Evolutionary conservation across 495 filamentous ascomycete genomes (phyloP).

Genomic region (Neurospora pannonica): DNA sequence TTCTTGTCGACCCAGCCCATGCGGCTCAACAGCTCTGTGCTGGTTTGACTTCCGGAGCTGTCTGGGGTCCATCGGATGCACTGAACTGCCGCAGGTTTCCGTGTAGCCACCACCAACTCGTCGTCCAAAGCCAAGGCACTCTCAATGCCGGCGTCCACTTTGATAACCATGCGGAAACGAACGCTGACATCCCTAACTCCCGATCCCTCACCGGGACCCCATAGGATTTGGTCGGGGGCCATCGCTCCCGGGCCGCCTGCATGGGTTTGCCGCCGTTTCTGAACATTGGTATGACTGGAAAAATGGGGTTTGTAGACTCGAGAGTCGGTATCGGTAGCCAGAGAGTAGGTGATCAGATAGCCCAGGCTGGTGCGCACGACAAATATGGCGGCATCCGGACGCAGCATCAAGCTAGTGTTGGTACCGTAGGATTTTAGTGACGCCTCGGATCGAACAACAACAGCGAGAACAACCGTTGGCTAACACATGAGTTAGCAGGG

Average conservation of each 20-base stretch:
- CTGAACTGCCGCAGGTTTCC: slow-evolving; percentile 88
- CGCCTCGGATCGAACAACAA: slow-evolving; percentile 66
- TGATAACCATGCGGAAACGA: slow-evolving; percentile 94
- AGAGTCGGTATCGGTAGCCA: slow-evolving; percentile 73
- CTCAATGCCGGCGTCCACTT: slow-evolving; percentile 91
- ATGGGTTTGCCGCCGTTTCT: slow-evolving; percentile 62
- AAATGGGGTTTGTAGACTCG: slow-evolving; percentile 79
- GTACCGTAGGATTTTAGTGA: slow-evolving; percentile 78
- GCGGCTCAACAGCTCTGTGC: slow-evolving; percentile 77
- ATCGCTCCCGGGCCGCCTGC: slow-evolving; percentile 49
- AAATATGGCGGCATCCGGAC: slow-evolving; percentile 84
- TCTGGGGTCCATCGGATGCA: slow-evolving; percentile 93
- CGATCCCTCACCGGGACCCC: slow-evolving; percentile 63
- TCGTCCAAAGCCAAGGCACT: slow-evolving; percentile 82
- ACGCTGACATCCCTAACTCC: slow-evolving; percentile 79
- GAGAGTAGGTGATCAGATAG: slow-evolving; percentile 87
- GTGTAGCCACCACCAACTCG: slow-evolving; percentile 86
- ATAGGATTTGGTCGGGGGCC: slow-evolving; percentile 42
- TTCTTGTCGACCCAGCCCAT: slow-evolving; percentile 79
- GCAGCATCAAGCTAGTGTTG: slow-evolving; percentile 74
- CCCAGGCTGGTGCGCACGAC: slow-evolving; percentile 84
- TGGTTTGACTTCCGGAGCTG: slow-evolving; percentile 71
- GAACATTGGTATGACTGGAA: slow-evolving; percentile 53
- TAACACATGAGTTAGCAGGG: slow-evolving; percentile 29
- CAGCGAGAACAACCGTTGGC: slow-evolving; percentile 83